phyloP scores from a whole-genome alignment of 2,329 filamentous ascomycete genomes.

The Nigrospora osmanthi region DNA sequence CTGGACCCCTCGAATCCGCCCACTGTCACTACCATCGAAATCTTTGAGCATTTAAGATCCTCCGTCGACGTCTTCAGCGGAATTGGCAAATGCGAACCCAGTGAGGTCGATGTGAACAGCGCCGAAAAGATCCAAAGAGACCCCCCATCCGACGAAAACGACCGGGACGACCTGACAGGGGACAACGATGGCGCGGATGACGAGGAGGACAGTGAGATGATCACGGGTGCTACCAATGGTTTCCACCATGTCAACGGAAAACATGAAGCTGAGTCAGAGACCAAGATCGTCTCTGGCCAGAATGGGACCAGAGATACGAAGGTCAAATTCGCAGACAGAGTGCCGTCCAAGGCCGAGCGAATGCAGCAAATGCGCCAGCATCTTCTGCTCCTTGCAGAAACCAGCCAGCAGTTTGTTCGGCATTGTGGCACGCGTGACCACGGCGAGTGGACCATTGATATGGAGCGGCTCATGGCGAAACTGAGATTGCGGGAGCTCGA shows the following conservation, averaged over 20 bases:
- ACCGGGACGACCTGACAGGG: conserved; percentile 18
- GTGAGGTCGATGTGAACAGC: conserved; percentile 33
- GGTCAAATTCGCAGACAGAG: conserved; percentile 44
- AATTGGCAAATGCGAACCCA: conserved; percentile 44
- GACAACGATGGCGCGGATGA: conserved; percentile 22
- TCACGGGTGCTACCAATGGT: conserved; percentile 3
- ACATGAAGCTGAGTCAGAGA: conserved; percentile 5
- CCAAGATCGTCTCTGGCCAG: conserved; percentile 4
- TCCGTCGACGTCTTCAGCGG: conserved; percentile 45
- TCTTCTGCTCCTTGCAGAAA: conserved; percentile 63
- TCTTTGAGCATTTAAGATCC: conserved; percentile 46
- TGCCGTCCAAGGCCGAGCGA: conserved; percentile 32
- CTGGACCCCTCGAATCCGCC: conserved; percentile 24
- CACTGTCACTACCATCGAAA: conserved; percentile 44
- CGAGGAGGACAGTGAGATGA: conserved; percentile 24
- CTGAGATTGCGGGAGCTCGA: conserved; percentile 76
- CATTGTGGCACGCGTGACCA: conserved; percentile 56
- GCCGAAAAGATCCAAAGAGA: conserved; percentile 37
- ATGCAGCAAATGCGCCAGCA: conserved; percentile 62
- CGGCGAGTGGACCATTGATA: conserved; percentile 79
- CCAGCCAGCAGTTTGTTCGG: conserved; percentile 59
- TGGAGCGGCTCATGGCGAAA: conserved; percentile 60
- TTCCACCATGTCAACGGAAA: conserved; percentile 19
- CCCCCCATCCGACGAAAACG: conserved; percentile 18
- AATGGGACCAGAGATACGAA: conserved; percentile 25